Base-by-base conservation (phyloP, 306 rosid genomes). In the Hylodesmum podocarpum region DNA sequence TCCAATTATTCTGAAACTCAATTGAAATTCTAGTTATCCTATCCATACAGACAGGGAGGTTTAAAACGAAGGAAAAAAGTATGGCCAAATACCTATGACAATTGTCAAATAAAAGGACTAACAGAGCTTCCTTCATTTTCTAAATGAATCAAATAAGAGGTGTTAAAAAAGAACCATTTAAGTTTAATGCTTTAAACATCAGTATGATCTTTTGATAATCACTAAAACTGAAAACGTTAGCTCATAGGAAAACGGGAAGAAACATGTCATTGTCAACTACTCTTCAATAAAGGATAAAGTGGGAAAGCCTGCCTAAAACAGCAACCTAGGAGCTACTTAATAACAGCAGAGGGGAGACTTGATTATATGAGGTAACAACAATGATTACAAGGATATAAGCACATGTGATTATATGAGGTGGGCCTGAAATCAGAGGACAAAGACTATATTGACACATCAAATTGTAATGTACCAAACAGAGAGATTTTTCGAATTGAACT, bases 401-500 rank as follows among this genome's bases (percentile, higher is more conserved):
- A 70, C 46, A 13, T 37, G 50, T 25, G 46, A 57, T 34, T 39
- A 49, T n/a, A 67, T 39, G 29, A 46, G 49, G 10, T 12, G 34
- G 19, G 72, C 18, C 54, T 33, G 14, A 49, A 37, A 66, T 37
- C 70, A 39, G 24, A 71, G 13, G 71, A 39, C 33, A 73, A 68
- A 62, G 10, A 61, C 22, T 5, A 73, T 28, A 40, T 12, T 43
- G 37, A 66, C 33, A 74, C 68, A 54, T 28, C 49, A 68, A 51
- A 63, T 33, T 47, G 51, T 34, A 75, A 55, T 18, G 18, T 41
- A 63, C 29, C 47, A 44, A 18, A 62, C 54, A 78, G 61, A 74
- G 67, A 82, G 61, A 14, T 62, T 29, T 7, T 51, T 77, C 16
- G 51, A 75, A 59, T 79, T 27, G 47, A 75, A 59, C 87, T 90